Evolutionary conservation across 2,329 filamentous ascomycete genomes (phyloP).

Genomic region (Calonectria crousiana): DNA sequence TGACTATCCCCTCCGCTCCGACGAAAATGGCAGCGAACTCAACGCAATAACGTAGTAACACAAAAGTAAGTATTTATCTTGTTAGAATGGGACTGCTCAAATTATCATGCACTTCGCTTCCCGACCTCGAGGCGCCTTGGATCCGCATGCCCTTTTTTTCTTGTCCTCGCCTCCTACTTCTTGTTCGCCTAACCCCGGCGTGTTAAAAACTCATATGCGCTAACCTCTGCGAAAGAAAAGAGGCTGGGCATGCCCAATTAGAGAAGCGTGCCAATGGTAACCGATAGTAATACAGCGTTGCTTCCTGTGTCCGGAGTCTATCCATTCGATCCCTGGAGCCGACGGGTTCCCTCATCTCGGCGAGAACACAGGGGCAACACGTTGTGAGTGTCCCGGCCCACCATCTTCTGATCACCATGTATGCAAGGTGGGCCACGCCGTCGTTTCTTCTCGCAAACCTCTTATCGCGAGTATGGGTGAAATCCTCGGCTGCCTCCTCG

Average conservation of each 20-base stretch:
- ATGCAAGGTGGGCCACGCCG: not conserved
- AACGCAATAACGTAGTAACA: not conserved
- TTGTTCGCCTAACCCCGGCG: not conserved
- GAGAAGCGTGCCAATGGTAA: conserved; percentile 12
- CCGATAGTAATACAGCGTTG: conserved; percentile 19
- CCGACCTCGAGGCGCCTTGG: conserved; percentile 6
- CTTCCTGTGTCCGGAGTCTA: conserved; percentile 5
- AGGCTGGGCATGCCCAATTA: conserved; percentile 7
- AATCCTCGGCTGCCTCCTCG: conserved; percentile 80
- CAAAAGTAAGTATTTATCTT: conserved; percentile 18
- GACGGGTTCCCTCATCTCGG: not conserved
- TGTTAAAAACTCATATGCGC: not conserved
- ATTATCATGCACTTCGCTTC: conserved; percentile 19
- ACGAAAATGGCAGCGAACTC: not conserved
- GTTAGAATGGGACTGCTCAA: conserved; percentile 23
- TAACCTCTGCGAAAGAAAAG: conserved; percentile 3
- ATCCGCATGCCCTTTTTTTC: conserved; percentile 11
- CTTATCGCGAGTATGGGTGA: conserved; percentile 76
- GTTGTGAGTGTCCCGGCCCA: not conserved
- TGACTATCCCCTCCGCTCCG: not conserved
- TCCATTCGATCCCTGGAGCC: not conserved
- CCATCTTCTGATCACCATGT: not conserved
- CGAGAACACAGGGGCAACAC: not conserved
- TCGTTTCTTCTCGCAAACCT: not conserved
- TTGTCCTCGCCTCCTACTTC: not conserved